phyloP scores from a whole-genome alignment of 1,284 basidiomycete genomes.

The Mycosarcoma mackinlayi region DNA sequence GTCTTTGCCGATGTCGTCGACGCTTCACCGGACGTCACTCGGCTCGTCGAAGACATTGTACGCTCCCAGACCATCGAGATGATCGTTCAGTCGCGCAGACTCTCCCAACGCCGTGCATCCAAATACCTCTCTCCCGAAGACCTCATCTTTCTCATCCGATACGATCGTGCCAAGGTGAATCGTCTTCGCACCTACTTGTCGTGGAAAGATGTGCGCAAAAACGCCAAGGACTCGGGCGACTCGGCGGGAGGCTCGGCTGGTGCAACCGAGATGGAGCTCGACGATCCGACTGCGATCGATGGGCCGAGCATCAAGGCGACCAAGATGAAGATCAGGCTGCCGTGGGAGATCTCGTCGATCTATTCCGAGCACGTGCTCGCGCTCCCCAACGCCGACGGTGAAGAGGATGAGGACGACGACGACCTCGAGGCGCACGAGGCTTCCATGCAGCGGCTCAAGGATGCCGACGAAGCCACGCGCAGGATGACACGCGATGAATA shows the following conservation, averaged over 20 bases:
- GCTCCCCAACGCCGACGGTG: slow-evolving; percentile 81
- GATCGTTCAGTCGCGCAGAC: slow-evolving; percentile 86
- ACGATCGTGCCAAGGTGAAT: slow-evolving; percentile 94
- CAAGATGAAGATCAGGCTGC: slow-evolving; percentile 92
- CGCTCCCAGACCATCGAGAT: slow-evolving; percentile 91
- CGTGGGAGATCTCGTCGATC: slow-evolving; percentile 93
- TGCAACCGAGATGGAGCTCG: slow-evolving; percentile 35
- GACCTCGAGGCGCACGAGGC: slow-evolving; percentile 96
- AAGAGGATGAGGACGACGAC: slow-evolving; percentile 87
- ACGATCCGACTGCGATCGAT: slow-evolving; percentile 33
- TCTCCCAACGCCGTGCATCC: slow-evolving; percentile 83
- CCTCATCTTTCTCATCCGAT: slow-evolving; percentile 93
- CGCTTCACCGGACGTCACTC: slow-evolving; percentile 85
- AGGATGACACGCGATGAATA: slow-evolving; percentile 98
- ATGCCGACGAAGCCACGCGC: slow-evolving; percentile 93
- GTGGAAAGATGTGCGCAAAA: slow-evolving; percentile 97
- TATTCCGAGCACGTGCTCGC: slow-evolving; percentile 74
- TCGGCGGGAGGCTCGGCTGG: slow-evolving; percentile 74
- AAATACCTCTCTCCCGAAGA: slow-evolving; percentile 91
- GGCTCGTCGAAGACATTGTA: slow-evolving; percentile 95
- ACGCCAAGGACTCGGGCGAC: slow-evolving; percentile 79
- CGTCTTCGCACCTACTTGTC: slow-evolving; percentile 91
- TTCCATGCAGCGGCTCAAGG: slow-evolving; percentile 79
- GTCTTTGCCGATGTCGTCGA: slow-evolving; percentile 96
- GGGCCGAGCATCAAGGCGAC: slow-evolving; percentile 78